These are phyloP conservation scores for Russula sp. DNA, from an alignment of 768 basidiomycete species.

Conservation along the genomic window DNA sequence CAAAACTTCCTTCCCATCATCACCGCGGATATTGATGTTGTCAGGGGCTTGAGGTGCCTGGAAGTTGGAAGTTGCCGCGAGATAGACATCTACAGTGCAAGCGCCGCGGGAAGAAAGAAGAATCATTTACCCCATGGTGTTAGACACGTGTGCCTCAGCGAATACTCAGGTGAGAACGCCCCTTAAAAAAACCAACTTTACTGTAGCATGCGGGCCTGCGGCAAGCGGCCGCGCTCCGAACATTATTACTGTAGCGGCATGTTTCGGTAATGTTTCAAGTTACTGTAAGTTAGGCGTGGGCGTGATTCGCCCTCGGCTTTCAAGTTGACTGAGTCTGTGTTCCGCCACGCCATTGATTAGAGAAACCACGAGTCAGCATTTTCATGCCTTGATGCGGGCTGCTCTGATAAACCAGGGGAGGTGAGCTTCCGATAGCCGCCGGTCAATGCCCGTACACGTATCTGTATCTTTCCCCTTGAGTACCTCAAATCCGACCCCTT, in stretches of 20 bases:
- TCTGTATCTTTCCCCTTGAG: background rate
- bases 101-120: conserved; percentile 15
- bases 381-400: background rate
- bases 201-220: background rate
- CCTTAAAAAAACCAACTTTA: background rate
- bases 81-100: background rate
- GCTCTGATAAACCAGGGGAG: background rate
- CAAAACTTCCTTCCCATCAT: background rate
- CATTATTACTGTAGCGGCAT: background rate
- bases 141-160: background rate
- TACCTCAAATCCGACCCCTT: too few species aligned
- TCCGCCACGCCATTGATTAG: conserved; percentile 3
- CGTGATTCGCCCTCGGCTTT: conserved; percentile 1
- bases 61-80: background rate
- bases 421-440: background rate
- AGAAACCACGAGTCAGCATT: background rate
- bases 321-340: conserved; percentile 8
- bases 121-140: background rate
- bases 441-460: too few species aligned
- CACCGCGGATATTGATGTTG: conserved; percentile 16
- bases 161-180: conserved; percentile 1
- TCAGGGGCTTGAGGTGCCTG: background rate
- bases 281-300: background rate
- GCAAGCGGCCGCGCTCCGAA: background rate
- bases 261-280: background rate